Percentiles rank a stretch among this genome's conserved stretches.
Evolutionary conservation across 2,329 filamentous ascomycete genomes (phyloP).

Genomic region (Ascochyta viciae-villosae): DNA sequence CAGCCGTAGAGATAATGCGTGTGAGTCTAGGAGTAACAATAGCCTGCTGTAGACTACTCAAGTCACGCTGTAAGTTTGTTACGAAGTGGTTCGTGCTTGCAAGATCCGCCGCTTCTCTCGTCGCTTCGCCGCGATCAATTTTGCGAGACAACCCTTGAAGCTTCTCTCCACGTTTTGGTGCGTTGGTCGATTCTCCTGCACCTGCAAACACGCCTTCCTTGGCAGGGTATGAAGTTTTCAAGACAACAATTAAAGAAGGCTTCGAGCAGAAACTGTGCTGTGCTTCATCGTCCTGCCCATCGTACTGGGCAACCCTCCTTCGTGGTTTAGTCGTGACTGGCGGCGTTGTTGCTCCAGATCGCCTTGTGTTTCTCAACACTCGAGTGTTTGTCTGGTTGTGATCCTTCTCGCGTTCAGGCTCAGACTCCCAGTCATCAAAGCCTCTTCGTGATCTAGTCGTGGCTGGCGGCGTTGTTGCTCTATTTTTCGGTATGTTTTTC

Average conservation of each 20-base stretch:
- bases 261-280: background rate
- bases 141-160: background rate
- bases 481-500: background rate
- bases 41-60: background rate
- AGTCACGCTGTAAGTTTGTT: slow-evolving; percentile 1
- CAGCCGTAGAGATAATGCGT: background rate
- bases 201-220: background rate
- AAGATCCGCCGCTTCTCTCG: background rate
- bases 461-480: background rate
- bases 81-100: background rate
- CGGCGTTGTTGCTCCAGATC: background rate
- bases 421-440: background rate
- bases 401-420: background rate
- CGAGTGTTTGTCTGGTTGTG: background rate
- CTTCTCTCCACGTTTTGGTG: background rate
- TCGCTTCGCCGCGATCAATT: background rate
- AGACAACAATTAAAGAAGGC: background rate
- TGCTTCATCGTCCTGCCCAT: background rate
- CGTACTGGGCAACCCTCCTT: background rate
- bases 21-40: background rate
- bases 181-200: background rate
- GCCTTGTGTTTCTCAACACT: background rate
- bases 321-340: background rate
- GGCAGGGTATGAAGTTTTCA: background rate
- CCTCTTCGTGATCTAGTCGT: background rate